These are phyloP conservation scores for Exutisphaerella laricina DNA, from an alignment of 2,329 filamentous ascomycete species.

Conservation along the genomic window DNA sequence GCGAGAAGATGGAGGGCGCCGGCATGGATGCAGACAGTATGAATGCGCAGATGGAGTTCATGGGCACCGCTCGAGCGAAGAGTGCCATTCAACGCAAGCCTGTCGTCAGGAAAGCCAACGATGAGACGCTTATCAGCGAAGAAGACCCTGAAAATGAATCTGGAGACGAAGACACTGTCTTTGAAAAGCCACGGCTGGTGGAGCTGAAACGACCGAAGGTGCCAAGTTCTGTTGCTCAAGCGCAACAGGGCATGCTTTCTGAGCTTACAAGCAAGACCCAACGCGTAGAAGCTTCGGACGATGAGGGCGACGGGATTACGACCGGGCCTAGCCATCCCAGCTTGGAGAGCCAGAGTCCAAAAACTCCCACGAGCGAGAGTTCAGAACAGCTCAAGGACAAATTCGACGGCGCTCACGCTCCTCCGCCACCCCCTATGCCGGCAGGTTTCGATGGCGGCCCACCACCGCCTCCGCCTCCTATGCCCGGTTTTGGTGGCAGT, in stretches of 20 bases:
- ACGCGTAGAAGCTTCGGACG: slow-evolving; percentile 66
- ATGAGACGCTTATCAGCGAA: slow-evolving; percentile 26
- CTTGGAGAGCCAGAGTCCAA: slow-evolving; percentile 63
- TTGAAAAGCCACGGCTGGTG: slow-evolving; percentile 73
- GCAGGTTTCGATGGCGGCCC: slow-evolving; percentile 36
- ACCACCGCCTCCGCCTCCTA: slow-evolving; percentile 41
- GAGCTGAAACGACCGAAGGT: slow-evolving; percentile 69
- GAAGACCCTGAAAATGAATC: slow-evolving; percentile 34
- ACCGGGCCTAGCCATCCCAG: slow-evolving; percentile 72
- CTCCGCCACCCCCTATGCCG: slow-evolving; percentile 45
- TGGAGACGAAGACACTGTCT: slow-evolving; percentile 56
- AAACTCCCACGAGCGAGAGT: slow-evolving; percentile 55
- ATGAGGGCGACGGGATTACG: slow-evolving; percentile 63
- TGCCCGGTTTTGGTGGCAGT: slow-evolving; percentile 43
- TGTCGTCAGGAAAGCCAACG: slow-evolving; percentile 25
- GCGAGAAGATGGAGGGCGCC: slow-evolving; percentile 84
- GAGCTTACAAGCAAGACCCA: slow-evolving; percentile 73
- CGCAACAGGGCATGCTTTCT: slow-evolving; percentile 53
- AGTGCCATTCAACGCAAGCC: slow-evolving; percentile 37
- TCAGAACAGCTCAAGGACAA: slow-evolving; percentile 38
- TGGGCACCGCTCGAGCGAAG: slow-evolving; percentile 44
- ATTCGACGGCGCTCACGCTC: slow-evolving; percentile 37
- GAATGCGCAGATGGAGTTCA: slow-evolving; percentile 60
- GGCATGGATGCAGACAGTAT: slow-evolving; percentile 36
- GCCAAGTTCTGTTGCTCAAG: slow-evolving; percentile 52